Conservation (phyloP, 139 green algal species). For the Tetraselmis chui region DNA sequence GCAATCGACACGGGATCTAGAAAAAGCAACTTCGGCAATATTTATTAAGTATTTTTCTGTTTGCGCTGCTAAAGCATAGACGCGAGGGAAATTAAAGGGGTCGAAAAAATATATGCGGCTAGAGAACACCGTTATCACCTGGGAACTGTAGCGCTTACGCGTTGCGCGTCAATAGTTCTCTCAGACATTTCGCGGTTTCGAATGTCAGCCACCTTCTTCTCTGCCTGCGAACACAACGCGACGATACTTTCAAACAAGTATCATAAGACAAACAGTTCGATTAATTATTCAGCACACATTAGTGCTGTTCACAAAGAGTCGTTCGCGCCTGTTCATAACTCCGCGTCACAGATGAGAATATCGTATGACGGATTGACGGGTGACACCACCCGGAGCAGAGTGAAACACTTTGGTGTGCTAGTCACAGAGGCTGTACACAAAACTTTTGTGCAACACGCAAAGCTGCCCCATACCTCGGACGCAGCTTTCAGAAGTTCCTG, state of each 20-base stretch:
- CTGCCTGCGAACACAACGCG: constrained; percentile 47
- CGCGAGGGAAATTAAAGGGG: background rate
- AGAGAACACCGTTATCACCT: constrained; percentile 10
- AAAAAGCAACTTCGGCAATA: background rate
- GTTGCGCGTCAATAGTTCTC: constrained; percentile 80
- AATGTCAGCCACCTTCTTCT: constrained; percentile 44
- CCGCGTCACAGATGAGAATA: background rate
- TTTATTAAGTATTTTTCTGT: background rate
- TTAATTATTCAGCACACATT: background rate
- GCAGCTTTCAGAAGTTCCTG: constrained; percentile 60
- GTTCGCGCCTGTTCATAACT: background rate
- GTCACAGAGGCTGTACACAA: too few species aligned
- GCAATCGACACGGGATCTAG: too few species aligned
- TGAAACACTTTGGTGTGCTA: background rate
- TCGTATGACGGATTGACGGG: background rate
- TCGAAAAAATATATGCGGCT: background rate
- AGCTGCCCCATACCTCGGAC: constrained; percentile 38
- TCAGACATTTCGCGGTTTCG: constrained; percentile 47
- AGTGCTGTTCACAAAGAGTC: background rate
- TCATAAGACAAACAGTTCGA: background rate
- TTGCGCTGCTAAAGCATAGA: too few species aligned
- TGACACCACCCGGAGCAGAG: background rate
- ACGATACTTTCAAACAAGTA: too few species aligned
- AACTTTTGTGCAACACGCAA: too few species aligned
- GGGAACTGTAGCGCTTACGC: constrained; percentile 61